Evolutionary conservation across 768 basidiomycete species (phyloP), one percentile per base, ranked within the genome.

Genomic region (Chiua virens): DNA sequence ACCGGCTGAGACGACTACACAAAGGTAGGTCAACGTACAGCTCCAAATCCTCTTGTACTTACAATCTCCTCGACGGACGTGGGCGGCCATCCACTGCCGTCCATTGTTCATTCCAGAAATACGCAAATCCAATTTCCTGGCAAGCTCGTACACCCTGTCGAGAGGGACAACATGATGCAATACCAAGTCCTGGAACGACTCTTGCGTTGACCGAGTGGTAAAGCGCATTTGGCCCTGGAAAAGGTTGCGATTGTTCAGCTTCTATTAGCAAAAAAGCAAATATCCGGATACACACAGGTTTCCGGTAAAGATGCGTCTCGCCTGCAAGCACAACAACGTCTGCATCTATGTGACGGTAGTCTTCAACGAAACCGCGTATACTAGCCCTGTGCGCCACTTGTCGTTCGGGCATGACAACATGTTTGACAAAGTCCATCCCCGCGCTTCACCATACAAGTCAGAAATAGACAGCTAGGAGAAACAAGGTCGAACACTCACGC

Each of bases 11-110:
- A 69, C 56, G 44, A 66, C 67, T 60, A 39, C 54, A 52, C 54
- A 46, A 46, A 8, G 25, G 39, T 14, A 2, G 8, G 27, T 43
- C 20, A 61, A 42, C 7, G 8, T 32, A 21, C 34, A 5, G 17
- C 8, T 18, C 10, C 13, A 9, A 21, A 15, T 22, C n/a, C 18
- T 9, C 8, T 5, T 38, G 43, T 7, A 56, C 69, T 42, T 50
- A 72, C 70, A 73, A 47, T 74, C 72, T 28, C 73, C 73, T 37
- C 73, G 68, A 23, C 71, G 72, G 53, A 73, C 60, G 42, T 73
- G 72, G 6, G 70, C 55, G 17, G 69, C 70, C 66, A 73, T 63
- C 73, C 73, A 73, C 32, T 63, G 60, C 13, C 68, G 59, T 11
- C 65, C 68, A 3, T 48, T 44, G 34, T 66, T 66, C 21, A 58